phyloP scores from a whole-genome alignment of 78 protist genomes.

The Anaeramoeba flamelloides region DNA sequence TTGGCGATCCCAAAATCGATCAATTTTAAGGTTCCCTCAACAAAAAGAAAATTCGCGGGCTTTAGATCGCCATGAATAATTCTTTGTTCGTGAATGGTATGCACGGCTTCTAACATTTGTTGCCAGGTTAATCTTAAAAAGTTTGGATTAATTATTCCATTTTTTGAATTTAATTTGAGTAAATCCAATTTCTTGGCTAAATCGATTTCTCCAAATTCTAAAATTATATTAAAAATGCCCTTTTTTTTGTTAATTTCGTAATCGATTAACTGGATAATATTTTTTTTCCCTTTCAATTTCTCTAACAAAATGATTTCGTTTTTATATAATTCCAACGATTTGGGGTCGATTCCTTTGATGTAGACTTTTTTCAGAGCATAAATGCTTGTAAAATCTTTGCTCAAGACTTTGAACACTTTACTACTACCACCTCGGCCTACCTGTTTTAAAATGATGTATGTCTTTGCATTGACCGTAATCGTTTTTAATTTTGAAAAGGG shows the following conservation, averaged over 20 bases:
- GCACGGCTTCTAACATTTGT: conserved; percentile 61
- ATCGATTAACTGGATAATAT: conserved; percentile 47
- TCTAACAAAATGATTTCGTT: conserved; percentile 61
- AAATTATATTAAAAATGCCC: conserved; percentile 28
- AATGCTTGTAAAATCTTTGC: background rate
- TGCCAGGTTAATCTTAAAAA: conserved; percentile 62
- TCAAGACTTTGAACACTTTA: conserved; percentile 29
- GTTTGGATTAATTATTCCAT: conserved; percentile 23
- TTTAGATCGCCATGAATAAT: conserved; percentile 82
- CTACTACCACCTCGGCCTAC: conserved; percentile 68
- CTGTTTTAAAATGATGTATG: background rate
- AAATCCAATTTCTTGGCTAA: conserved; percentile 21
- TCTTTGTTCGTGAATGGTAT: conserved; percentile 58
- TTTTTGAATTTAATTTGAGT: conserved; percentile 1
- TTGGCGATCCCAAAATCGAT: conserved; percentile 95
- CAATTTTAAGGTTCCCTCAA: conserved; percentile 67
- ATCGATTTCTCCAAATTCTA: conserved; percentile 76
- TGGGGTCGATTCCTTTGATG: conserved; percentile 15
- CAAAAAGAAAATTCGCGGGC: conserved; percentile 83
- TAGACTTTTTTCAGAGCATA: conserved; percentile 38
- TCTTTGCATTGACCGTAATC: background rate
- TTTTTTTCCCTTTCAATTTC: conserved; percentile 9
- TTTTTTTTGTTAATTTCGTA: conserved; percentile 25
- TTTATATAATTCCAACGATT: conserved; percentile 19
- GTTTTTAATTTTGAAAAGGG: too few relatives aligned